Percentiles rank a stretch among this genome's conserved stretches.
phyloP scores from a whole-genome alignment of 1,139 yeast genomes.

The Blastobotrys aristatus region DNA sequence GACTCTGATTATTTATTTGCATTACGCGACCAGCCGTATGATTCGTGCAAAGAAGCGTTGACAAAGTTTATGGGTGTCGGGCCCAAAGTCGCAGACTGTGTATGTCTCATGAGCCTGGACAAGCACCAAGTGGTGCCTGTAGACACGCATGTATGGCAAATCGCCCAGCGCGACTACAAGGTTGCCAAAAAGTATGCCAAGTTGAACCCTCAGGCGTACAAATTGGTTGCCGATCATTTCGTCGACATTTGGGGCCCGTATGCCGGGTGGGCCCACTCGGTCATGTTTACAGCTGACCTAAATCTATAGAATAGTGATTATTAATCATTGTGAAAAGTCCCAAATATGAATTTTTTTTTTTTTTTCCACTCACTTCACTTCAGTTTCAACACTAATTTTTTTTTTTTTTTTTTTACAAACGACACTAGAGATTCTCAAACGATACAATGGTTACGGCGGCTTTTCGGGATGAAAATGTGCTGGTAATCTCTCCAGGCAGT shows the following conservation, averaged over 20 bases:
- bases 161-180: constrained; percentile 77
- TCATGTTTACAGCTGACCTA: constrained; percentile 81
- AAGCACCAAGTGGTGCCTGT: constrained; percentile 89
- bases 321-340: neutral
- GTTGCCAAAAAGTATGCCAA: constrained; percentile 43
- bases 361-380: neutral
- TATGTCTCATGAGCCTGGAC: constrained; percentile 84
- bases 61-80: constrained; percentile 84
- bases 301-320: constrained; percentile 5
- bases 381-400: neutral
- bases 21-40: constrained; percentile 46
- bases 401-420: neutral
- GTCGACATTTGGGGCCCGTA: constrained; percentile 74
- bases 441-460: constrained; percentile 43
- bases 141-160: constrained; percentile 94
- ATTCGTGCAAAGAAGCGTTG: constrained; percentile 59
- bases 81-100: constrained; percentile 97
- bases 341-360: neutral
- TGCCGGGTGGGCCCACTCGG: constrained; percentile 98
- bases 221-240: constrained; percentile 56
- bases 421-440: neutral
- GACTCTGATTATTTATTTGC: constrained; percentile 29
- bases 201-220: constrained; percentile 55
- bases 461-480: constrained; percentile 54
- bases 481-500: constrained; percentile 74